Evolutionary conservation across 768 basidiomycete genomes (phyloP).

Genomic region (Calocybe indica): DNA sequence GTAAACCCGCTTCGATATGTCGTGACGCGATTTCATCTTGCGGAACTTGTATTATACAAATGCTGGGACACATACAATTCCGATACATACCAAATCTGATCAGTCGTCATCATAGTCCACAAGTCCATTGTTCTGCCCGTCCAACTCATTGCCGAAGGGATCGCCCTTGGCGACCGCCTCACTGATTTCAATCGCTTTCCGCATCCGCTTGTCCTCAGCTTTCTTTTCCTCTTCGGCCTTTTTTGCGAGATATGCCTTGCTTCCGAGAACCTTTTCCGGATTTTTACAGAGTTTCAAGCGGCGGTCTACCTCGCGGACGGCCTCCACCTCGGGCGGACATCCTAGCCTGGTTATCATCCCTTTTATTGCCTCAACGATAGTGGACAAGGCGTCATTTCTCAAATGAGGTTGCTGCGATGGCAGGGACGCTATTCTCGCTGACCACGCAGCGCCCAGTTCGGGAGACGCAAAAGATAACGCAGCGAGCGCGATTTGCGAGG

Average conservation of each 20-base stretch:
- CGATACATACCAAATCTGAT: not conserved
- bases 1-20: not conserved
- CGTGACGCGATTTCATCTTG: not conserved
- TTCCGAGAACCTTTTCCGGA: slow-evolving; percentile 93
- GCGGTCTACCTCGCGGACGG: slow-evolving; percentile 85
- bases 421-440: slow-evolving; percentile 4
- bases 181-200: slow-evolving; percentile 47
- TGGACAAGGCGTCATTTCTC: slow-evolving; percentile 13
- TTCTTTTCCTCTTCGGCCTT: slow-evolving; percentile 66
- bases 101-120: slow-evolving; percentile 51
- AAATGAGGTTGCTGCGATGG: slow-evolving; percentile 25
- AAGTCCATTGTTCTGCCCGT: slow-evolving; percentile 27
- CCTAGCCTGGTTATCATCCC: slow-evolving; percentile 47
- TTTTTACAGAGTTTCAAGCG: slow-evolving; percentile 87
- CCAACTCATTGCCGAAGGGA: slow-evolving; percentile 63
- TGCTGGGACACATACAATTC: not conserved
- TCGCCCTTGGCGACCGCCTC: slow-evolving; percentile 47
- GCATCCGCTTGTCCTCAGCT: slow-evolving; percentile 62
- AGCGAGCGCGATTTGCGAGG: slow-evolving; percentile 90
- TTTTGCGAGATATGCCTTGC: slow-evolving; percentile 68
- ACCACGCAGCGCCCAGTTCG: slow-evolving; percentile 57
- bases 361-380: slow-evolving; percentile 49
- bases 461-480: slow-evolving; percentile 64
- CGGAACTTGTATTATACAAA: not conserved
- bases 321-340: slow-evolving; percentile 68